Evolutionary conservation across 225 moss, liverwort and hornwort species (phyloP), one percentile per base, ranked within the genome.

Genomic region (Marchantia polymorpha): DNA sequence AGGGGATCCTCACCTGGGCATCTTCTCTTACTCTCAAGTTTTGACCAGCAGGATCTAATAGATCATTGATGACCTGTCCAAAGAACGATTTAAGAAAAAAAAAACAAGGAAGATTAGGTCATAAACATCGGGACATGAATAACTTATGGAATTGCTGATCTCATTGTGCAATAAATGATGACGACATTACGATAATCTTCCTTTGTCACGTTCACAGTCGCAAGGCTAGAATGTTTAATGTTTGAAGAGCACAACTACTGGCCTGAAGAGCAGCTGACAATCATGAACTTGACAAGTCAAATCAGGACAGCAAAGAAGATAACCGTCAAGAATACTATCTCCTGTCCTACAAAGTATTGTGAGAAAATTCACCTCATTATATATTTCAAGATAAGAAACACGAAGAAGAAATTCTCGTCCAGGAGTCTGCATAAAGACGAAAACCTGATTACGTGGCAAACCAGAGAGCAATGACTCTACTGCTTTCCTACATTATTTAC

Each of bases 371-470:
- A 96, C 96, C 91, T 96, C 96, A 81, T 96, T 96, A 73, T 96
- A 96, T 59, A 96, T 96, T 85, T 96, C 96, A 86, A 96, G 96
- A 79, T 96, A 96, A 22, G 96, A 96, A 77, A 96, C 96, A 60
- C 96, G 92, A 64, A 96, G 78, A 76, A 96, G 94, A 79, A 96
- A 96, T 83, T 96, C 96, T 69, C 96, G 91, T 83, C 82, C 87
- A 64, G 96, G 96, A 51, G 96, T 96, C 96, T 96, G 90, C 83
- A 86, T 22, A 5, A 63, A 64, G 76, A 75, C 69, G 86, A 85
- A 64, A 81, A 61, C 66, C 84, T 6, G 20, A n/a, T 51, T 22
- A 71, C n/a, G 20, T 19, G 31, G 46, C 17, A 3, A 39, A 5
- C 31, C 39, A 69, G 29, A 8, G 12, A 8, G 27, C 27, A 65